Percentiles rank a stretch among this genome's conserved stretches.
Evolutionary conservation across 2,329 filamentous ascomycete species (phyloP).

Genomic region (Penicillium brevicompactum): DNA sequence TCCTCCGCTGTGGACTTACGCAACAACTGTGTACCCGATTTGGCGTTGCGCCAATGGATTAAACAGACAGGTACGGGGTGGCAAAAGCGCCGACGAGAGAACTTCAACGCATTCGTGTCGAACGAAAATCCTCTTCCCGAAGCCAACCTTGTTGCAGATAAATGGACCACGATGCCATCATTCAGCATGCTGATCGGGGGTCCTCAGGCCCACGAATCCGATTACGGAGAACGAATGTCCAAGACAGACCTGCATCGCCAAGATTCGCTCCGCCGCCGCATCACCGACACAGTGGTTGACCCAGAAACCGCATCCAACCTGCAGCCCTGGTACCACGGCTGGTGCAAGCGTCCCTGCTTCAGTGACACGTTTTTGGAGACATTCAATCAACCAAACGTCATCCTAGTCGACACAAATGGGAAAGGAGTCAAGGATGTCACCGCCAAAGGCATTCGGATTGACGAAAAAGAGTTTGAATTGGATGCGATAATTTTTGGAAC

Average conservation of each 20-base stretch:
- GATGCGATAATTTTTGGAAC: conserved; percentile 53
- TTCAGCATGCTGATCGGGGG: conserved; percentile 16
- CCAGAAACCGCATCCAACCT: conserved; percentile 53
- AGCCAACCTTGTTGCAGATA: conserved; percentile 29
- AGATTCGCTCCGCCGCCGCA: conserved; percentile 50
- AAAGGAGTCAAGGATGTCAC: conserved; percentile 54
- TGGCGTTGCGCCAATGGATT: conserved; percentile 1
- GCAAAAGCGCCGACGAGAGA: conserved; percentile 31
- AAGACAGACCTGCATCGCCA: conserved; percentile 45
- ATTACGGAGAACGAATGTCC: conserved; percentile 28
- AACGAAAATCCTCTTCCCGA: conserved; percentile 9
- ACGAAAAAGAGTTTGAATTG: conserved; percentile 47
- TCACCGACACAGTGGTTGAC: conserved; percentile 58
- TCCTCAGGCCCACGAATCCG: conserved; percentile 17
- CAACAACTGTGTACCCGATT: conserved; percentile 28
- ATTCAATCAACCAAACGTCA: conserved; percentile 63
- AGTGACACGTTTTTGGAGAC: conserved; percentile 56
- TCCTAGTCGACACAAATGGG: conserved; percentile 62
- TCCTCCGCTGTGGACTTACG: conserved; percentile 37
- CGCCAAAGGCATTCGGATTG: conserved; percentile 49
- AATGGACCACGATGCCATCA: conserved; percentile 25
- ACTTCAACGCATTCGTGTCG: conserved; percentile 29
- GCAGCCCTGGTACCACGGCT: conserved; percentile 62
- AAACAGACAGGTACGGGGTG: conserved; percentile 15
- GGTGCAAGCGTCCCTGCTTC: conserved; percentile 67